Evolutionary conservation across 176 grass and related monocot species (phyloP), one percentile per base, ranked within the genome.

Genomic region (Cenchrus americanus): DNA sequence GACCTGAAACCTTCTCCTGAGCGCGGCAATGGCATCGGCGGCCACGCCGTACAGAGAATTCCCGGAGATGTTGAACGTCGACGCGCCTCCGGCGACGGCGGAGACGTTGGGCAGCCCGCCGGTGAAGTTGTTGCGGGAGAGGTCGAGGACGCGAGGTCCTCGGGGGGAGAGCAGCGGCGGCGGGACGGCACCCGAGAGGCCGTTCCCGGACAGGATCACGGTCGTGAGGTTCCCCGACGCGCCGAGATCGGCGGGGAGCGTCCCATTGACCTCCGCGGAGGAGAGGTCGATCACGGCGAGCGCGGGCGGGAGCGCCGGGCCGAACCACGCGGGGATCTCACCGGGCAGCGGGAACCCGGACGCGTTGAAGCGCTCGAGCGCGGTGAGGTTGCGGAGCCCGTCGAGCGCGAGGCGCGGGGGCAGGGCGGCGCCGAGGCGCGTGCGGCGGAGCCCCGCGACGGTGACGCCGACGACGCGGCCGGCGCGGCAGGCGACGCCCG

Each of bases 331-430:
- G 17, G 96, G 96, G 75, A 99, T 71, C 62, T 73, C 43, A 8
- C 91, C 96, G 12, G 91, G 93, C 8, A 99, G 83, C 81, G 83
- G 44, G 81, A 99, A 99, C 5, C 89, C 87, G 46, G 96, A 92
- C 1, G 96, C 96, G 75, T 99, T 96, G 88, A 99, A 99, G 54
- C 76, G 67, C 21, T 76, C 55, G 53, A 99, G 86, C 66, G 53
- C 82, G 11, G 91, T 89, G 41, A 99, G 91, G 23, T 75, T 63
- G 18, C 75, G 69, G 9, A 99, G 49, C 1, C 83, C 93, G 40
- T 89, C 86, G 24, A 96, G 81, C 19, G 85, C 76, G 65, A 91
- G 83, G 7, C 53, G 63, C 53, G 89, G 91, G 12, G 42, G 2
- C 12, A 52, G 2, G 62, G 34, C 34, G 34, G 34, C 54, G 8